Conservation (phyloP, 225 moss, liverwort and hornwort genomes). For the Anthoceros angustus region DNA sequence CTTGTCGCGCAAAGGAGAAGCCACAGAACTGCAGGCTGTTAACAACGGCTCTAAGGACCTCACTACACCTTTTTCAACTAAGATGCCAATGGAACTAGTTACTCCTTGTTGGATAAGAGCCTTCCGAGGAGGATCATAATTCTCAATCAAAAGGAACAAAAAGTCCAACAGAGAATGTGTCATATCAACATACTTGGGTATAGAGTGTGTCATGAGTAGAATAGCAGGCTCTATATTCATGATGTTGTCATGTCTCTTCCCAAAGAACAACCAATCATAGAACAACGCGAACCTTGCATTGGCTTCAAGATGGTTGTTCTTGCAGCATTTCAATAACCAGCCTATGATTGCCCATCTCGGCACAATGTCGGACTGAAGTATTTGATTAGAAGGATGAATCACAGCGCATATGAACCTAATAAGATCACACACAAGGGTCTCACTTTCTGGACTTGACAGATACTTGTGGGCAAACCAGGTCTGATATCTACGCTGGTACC, state of each 20-base stretch:
- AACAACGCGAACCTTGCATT: conserved; percentile 93
- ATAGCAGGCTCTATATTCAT: conserved; percentile 99
- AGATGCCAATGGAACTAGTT: conserved; percentile 75
- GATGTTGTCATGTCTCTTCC: conserved; percentile 80
- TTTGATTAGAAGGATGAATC: conserved; percentile 93
- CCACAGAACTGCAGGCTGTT: conserved; percentile 40
- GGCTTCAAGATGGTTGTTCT: conserved; percentile 91
- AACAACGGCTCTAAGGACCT: conserved; percentile 72
- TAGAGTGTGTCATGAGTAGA: conserved; percentile 88
- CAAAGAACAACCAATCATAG: conserved; percentile 95
- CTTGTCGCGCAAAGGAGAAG: conserved; percentile 64
- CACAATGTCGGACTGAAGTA: conserved; percentile 90
- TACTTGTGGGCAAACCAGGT: conserved; percentile 97
- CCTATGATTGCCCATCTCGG: conserved; percentile 98
- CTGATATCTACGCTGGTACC: conserved; percentile 83
- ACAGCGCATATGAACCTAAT: conserved; percentile 91
- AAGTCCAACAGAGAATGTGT: conserved; percentile 88
- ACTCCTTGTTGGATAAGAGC: conserved; percentile 85
- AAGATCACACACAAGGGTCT: conserved; percentile 86
- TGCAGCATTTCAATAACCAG: conserved; percentile 95
- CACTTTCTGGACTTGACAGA: conserved; percentile 74
- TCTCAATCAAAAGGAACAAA: conserved; percentile 78
- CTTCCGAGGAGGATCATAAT: conserved; percentile 75
- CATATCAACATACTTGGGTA: conserved; percentile 97
- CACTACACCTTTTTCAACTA: conserved; percentile 91